Evolutionary conservation across 2,329 filamentous ascomycete genomes (phyloP).

Genomic region (Epichloe baconii): DNA sequence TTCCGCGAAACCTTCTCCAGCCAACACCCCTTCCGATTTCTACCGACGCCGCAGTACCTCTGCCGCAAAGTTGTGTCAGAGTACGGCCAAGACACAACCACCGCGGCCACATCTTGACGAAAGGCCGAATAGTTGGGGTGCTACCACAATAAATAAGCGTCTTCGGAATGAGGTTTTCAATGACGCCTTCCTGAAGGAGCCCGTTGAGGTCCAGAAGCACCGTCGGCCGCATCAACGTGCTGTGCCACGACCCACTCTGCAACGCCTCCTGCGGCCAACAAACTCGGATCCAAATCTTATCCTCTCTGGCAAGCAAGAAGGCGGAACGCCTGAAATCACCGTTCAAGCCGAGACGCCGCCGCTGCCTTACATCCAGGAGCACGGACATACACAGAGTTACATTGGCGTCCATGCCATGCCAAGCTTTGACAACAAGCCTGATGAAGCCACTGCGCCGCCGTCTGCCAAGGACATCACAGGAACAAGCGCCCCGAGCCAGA

Average conservation of each 20-base stretch:
- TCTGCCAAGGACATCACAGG: slow-evolving; percentile 44
- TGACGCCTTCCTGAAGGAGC: slow-evolving; percentile 77
- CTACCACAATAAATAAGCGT: slow-evolving; percentile 79
- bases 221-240: slow-evolving; percentile 56
- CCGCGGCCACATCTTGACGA: slow-evolving; percentile 34
- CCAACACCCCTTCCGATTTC: slow-evolving; percentile 31
- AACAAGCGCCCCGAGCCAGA: slow-evolving; percentile 51
- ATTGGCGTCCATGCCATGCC: slow-evolving; percentile 15
- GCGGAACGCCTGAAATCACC: background rate
- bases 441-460: slow-evolving; percentile 22
- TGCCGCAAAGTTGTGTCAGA: slow-evolving; percentile 12
- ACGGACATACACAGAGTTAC: slow-evolving; percentile 15
- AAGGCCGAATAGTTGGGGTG: slow-evolving; percentile 65
- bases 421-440: slow-evolving; percentile 19
- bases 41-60: slow-evolving; percentile 22
- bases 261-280: slow-evolving; percentile 30
- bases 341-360: background rate
- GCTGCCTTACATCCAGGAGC: background rate
- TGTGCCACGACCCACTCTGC: slow-evolving; percentile 40
- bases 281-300: slow-evolving; percentile 31
- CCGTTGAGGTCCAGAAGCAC: slow-evolving; percentile 68
- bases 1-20: slow-evolving; percentile 71
- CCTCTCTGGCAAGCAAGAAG: slow-evolving; percentile 1
- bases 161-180: slow-evolving; percentile 84
- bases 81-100: slow-evolving; percentile 6